Evolutionary conservation across 805 yeast genomes (phyloP).

Genomic region (Wickerhamomyces hampshirensis): DNA sequence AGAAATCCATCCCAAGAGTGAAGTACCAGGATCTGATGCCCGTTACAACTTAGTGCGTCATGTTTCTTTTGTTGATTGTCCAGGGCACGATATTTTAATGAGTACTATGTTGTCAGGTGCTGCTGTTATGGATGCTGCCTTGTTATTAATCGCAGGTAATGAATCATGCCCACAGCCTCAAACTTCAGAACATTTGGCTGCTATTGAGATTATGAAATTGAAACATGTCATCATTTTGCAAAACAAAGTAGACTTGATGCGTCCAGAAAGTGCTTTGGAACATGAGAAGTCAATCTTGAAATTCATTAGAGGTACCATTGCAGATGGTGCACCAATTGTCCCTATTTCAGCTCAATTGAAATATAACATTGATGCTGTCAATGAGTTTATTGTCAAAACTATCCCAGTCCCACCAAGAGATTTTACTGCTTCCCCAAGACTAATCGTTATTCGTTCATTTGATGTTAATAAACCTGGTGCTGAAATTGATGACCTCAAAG

Average conservation of each 20-base stretch:
- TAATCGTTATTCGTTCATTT: conserved; percentile 95
- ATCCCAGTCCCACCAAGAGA: conserved; percentile 97
- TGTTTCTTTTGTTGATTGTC: conserved; percentile 98
- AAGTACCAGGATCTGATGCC: conserved; percentile 81
- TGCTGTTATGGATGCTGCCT: conserved; percentile 99
- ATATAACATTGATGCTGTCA: conserved; percentile 97
- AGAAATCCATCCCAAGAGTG: conserved; percentile 91
- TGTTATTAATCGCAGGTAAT: conserved; percentile 93
- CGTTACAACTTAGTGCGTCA: conserved; percentile 90
- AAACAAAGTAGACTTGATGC: conserved; percentile 97
- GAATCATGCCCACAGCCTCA: conserved; percentile 99
- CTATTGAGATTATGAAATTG: conserved; percentile 98
- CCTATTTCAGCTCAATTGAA: conserved; percentile 99
- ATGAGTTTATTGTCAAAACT: conserved; percentile 89
- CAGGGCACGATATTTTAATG: conserved; percentile 99
- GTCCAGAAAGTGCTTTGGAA: conserved; percentile 93
- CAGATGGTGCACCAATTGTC: conserved; percentile 98
- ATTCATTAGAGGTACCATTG: conserved; percentile 96
- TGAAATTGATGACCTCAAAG: conserved; percentile 92
- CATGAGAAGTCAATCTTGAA: conserved; percentile 90
- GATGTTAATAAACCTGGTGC: conserved; percentile 99
- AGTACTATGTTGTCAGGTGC: conserved; percentile 99
- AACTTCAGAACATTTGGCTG: conserved; percentile 98
- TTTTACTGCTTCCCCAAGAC: conserved; percentile 87
- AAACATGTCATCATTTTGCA: conserved; percentile 94